Conservation (phyloP, 73 alveolate genomes). For the Paramecium sexaurelia region DNA sequence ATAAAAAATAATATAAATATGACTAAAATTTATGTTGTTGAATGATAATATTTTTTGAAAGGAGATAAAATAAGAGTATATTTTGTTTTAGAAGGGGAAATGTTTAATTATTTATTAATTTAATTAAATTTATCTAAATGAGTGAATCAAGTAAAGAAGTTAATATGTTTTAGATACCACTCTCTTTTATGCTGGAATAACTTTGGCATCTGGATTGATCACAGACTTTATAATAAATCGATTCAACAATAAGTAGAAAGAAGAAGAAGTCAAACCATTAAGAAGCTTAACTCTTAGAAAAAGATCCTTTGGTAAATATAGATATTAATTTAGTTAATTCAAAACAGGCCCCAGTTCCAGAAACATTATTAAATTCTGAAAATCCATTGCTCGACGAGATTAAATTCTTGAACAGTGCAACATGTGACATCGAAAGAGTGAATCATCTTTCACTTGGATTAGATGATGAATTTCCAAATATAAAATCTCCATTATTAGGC, state of each 20-base stretch:
- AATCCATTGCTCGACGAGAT: constrained; percentile 64
- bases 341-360: constrained; percentile 31
- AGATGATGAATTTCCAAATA: constrained; percentile 64
- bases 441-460: constrained; percentile 63
- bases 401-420: constrained; percentile 61
- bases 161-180: background rate
- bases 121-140: background rate
- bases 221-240: background rate
- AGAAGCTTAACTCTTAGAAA: background rate
- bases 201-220: constrained; percentile 51
- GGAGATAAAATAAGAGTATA: too few species aligned
- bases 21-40: too few species aligned
- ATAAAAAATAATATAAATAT: too few species aligned
- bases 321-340: background rate
- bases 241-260: background rate
- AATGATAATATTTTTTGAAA: too few species aligned
- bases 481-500: constrained; percentile 73
- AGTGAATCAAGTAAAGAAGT: background rate
- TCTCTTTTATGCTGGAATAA: constrained; percentile 48
- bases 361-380: background rate
- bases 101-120: background rate
- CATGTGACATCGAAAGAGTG: constrained; percentile 64
- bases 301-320: background rate
- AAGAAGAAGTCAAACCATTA: background rate
- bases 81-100: too few species aligned